A percentile compares a stretch with the other conserved stretches of the same genome.
Evolutionary conservation across 1,284 basidiomycete species (phyloP).

Genomic region (Ganoderma sinense): DNA sequence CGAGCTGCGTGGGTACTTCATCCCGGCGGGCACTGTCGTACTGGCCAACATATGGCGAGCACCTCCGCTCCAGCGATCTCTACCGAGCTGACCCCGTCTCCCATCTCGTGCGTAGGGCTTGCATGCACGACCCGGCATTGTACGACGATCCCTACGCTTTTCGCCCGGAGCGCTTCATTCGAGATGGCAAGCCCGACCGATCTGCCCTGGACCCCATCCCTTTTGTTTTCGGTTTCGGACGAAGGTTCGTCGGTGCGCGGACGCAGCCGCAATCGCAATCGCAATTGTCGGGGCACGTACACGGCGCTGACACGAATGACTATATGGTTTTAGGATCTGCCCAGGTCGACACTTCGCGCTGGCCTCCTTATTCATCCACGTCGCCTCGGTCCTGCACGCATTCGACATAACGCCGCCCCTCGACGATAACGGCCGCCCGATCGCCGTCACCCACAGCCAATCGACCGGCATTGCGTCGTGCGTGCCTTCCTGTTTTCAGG

Average conservation of each 20-base stretch:
- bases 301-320: slow-evolving; percentile 5
- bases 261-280: neutral
- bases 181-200: neutral
- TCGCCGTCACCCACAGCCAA: neutral
- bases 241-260: neutral
- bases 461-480: slow-evolving; percentile 5
- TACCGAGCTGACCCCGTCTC: neutral
- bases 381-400: slow-evolving; percentile 10
- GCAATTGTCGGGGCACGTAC: neutral
- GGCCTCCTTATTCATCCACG: slow-evolving; percentile 7
- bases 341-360: slow-evolving; percentile 46
- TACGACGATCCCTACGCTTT: neutral
- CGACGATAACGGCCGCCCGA: neutral
- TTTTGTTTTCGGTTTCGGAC: slow-evolving; percentile 1
- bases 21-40: slow-evolving; percentile 23
- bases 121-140: slow-evolving; percentile 4
- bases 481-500: neutral
- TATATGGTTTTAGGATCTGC: slow-evolving; percentile 10
- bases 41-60: slow-evolving; percentile 32
- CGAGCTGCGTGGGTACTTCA: slow-evolving; percentile 24
- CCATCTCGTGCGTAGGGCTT: slow-evolving; percentile 1
- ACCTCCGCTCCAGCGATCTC: neutral
- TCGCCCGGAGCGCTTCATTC: slow-evolving; percentile 9
- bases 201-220: neutral
- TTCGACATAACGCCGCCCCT: slow-evolving; percentile 12